Percentiles rank a stretch among this genome's conserved stretches.
Conservation (phyloP, 129 eudicot genomes). For the Arctium lappa region DNA sequence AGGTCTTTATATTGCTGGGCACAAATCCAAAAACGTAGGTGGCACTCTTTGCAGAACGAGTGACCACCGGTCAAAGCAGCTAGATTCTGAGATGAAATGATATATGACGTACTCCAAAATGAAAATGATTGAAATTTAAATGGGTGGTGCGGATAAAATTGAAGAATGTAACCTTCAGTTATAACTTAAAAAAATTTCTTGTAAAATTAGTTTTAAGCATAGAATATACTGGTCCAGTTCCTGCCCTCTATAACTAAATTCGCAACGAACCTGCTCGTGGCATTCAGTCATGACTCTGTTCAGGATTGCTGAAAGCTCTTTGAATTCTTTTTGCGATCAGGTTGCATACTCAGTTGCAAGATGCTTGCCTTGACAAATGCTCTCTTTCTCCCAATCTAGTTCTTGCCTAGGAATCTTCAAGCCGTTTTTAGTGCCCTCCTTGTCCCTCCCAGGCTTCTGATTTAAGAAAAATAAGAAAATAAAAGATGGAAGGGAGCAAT, state of each 20-base stretch:
- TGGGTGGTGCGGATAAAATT: neutral
- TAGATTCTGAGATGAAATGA: neutral
- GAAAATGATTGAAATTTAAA: neutral
- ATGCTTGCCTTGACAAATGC: neutral
- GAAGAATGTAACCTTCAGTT: constrained; percentile 1
- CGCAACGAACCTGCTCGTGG: neutral
- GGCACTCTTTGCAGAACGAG: neutral
- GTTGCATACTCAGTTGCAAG: neutral
- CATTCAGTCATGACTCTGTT: neutral
- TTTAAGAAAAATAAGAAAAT: no score
- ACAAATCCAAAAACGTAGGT: neutral
- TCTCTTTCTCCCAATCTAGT: neutral
- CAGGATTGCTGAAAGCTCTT: neutral
- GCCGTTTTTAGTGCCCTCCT: neutral
- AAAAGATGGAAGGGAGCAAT: neutral
- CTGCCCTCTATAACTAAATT: neutral
- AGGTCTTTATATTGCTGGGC: neutral
- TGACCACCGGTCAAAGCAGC: neutral
- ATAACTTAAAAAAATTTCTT: neutral
- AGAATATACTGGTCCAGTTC: neutral
- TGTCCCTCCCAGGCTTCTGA: neutral
- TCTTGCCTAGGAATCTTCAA: neutral
- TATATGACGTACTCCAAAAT: neutral
- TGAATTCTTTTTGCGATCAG: neutral
- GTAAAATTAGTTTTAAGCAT: neutral